Evolutionary conservation across 306 rosid genomes (phyloP).

Genomic region (Cercis canadensis): DNA sequence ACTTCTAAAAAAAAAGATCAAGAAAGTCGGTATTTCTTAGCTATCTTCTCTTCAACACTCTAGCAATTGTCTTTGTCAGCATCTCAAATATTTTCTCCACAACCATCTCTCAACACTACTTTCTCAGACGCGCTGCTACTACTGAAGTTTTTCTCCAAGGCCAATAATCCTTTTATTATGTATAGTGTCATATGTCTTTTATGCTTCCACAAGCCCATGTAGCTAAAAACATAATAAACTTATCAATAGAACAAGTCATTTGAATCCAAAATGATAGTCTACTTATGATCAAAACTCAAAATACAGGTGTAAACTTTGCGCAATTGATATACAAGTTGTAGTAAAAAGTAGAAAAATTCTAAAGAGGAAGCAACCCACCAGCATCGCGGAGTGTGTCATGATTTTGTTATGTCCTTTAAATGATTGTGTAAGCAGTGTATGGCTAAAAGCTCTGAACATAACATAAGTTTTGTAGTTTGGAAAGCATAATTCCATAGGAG

Average conservation of each 20-base stretch:
- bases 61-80: no score
- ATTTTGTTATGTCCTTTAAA: background rate
- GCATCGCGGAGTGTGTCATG: background rate
- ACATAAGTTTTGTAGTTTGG: conserved; percentile 1
- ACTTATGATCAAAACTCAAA: background rate
- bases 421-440: background rate
- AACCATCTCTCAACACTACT: no score
- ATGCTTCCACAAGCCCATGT: conserved; percentile 72
- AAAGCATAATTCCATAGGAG: background rate
- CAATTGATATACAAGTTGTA: no score
- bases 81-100: no score
- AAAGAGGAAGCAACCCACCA: background rate
- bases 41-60: no score
- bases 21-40: no score
- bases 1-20: no score
- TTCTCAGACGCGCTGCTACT: no score
- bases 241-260: conserved; percentile 23
- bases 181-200: conserved; percentile 57
- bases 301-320: conserved; percentile 16
- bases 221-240: conserved; percentile 58
- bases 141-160: no score
- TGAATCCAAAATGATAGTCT: background rate
- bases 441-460: conserved; percentile 3
- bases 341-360: no score
- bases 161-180: no score